phyloP scores from a whole-genome alignment of 2,329 filamentous ascomycete species.

The Aspergillus intermedius region DNA sequence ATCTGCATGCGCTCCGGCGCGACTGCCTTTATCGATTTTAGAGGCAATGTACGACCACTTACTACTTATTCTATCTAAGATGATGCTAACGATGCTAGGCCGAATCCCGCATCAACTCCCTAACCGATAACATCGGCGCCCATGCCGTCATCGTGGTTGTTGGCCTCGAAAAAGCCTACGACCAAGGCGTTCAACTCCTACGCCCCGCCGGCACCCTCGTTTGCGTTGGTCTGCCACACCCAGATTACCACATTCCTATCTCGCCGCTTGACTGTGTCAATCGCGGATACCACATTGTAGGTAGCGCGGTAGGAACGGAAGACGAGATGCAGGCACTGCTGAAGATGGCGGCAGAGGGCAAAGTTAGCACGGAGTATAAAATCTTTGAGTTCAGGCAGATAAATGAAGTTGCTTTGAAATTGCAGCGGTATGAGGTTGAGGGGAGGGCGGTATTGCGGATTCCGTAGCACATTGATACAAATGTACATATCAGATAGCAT shows the following conservation, averaged over 20 bases:
- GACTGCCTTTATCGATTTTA: constrained; percentile 14
- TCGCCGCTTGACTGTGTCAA: constrained; percentile 35
- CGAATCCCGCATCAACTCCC: not conserved
- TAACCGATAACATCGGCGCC: constrained; percentile 33
- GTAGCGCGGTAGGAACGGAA: constrained; percentile 32
- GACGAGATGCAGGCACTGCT: constrained; percentile 36
- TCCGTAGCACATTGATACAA: constrained; percentile 11
- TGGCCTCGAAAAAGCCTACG: constrained; percentile 32
- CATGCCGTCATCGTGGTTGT: constrained; percentile 36
- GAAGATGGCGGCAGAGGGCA: constrained; percentile 28
- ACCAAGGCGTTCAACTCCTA: constrained; percentile 28
- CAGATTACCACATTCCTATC: constrained; percentile 36
- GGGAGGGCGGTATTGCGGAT: constrained; percentile 23
- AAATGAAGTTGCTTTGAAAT: constrained; percentile 17
- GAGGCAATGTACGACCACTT: constrained; percentile 17
- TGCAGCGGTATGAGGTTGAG: constrained; percentile 18
- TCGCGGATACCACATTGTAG: constrained; percentile 24
- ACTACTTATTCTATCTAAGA: not conserved
- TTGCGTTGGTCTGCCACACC: constrained; percentile 34
- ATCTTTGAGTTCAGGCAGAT: constrained; percentile 20
- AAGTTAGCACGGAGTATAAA: constrained; percentile 18
- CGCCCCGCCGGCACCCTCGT: constrained; percentile 35
- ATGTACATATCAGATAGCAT: not conserved
- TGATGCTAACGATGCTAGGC: not conserved
- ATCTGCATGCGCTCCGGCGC: constrained; percentile 14